phyloP scores from a whole-genome alignment of 1,139 yeast species.

The Meyerozyma guilliermondii region DNA sequence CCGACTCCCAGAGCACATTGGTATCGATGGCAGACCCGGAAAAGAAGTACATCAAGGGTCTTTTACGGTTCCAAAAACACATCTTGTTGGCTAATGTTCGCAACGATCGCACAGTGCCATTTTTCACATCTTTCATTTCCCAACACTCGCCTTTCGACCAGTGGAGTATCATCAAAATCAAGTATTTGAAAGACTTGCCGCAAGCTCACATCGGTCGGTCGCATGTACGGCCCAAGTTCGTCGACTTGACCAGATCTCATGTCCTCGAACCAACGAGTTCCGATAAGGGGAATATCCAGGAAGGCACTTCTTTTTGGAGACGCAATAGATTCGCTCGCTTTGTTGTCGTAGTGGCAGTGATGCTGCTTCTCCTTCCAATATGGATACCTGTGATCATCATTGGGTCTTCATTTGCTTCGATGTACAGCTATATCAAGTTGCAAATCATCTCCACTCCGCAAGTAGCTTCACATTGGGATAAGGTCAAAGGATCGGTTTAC shows the following conservation, averaged over 20 bases:
- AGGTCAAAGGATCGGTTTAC: constrained; percentile 29
- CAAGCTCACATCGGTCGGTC: constrained; percentile 27
- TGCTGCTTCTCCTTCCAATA: constrained; percentile 40
- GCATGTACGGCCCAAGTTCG: constrained; percentile 46
- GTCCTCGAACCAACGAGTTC: constrained; percentile 10
- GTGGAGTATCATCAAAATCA: constrained; percentile 34
- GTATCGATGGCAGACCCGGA: constrained; percentile 53
- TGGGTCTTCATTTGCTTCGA: constrained; percentile 32
- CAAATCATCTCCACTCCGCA: constrained; percentile 20
- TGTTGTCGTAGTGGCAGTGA: constrained; percentile 24
- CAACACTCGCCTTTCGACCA: constrained; percentile 45
- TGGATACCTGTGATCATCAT: constrained; percentile 51
- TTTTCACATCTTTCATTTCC: constrained; percentile 49
- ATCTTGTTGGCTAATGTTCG: constrained; percentile 66
- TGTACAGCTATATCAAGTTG: constrained; percentile 33
- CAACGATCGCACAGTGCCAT: constrained; percentile 63
- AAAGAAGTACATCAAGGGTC: constrained; percentile 48
- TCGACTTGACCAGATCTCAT: constrained; percentile 42
- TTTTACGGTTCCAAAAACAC: constrained; percentile 52
- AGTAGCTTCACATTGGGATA: constrained; percentile 28
- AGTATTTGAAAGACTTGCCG: constrained; percentile 35
- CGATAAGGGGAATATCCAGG: constrained; percentile 29
- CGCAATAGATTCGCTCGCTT: constrained; percentile 24
- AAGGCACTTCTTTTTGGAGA: constrained; percentile 33
- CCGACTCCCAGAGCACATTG: constrained; percentile 41